Conservation (phyloP, 345 rosid species). For the Arabidopsis arenosa region DNA sequence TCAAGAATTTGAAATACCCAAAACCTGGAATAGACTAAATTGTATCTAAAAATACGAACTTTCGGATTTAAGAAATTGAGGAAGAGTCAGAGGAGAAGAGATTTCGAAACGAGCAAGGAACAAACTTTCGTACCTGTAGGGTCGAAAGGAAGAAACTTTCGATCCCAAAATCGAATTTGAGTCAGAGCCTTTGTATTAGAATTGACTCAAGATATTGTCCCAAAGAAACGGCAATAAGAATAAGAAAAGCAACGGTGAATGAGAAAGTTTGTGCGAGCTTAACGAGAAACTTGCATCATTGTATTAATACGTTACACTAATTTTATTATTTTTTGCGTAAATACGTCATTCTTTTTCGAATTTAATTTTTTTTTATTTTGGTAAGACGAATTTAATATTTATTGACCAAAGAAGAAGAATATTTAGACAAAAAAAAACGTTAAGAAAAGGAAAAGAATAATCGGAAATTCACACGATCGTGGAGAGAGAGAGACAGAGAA, state of each 20-base stretch:
- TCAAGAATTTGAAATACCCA: constrained; percentile 6
- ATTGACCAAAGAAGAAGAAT: not conserved
- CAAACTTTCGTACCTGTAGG: constrained; percentile 16
- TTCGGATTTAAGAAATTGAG: not conserved
- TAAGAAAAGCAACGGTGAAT: not conserved
- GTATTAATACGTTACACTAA: not conserved
- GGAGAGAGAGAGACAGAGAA: not conserved
- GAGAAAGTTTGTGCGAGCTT: constrained; percentile 3
- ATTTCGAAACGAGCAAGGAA: constrained; percentile 16
- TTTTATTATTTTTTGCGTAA: not conserved
- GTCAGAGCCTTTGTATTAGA: not conserved
- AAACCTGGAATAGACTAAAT: not conserved
- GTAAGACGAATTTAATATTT: not conserved
- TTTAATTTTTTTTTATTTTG: too few species aligned
- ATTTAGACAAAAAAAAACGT: not conserved
- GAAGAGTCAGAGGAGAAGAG: not conserved
- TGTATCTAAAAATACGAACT: constrained; percentile 8
- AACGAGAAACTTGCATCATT: constrained; percentile 31
- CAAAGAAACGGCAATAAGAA: not conserved
- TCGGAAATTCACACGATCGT: not conserved
- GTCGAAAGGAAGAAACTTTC: constrained; percentile 11
- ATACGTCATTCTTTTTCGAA: not conserved
- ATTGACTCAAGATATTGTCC: not conserved
- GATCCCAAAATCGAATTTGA: constrained; percentile 18
- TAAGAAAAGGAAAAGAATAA: not conserved